phyloP scores from a whole-genome alignment of 2,329 filamentous ascomycete species.

The Colletotrichum camelliae region DNA sequence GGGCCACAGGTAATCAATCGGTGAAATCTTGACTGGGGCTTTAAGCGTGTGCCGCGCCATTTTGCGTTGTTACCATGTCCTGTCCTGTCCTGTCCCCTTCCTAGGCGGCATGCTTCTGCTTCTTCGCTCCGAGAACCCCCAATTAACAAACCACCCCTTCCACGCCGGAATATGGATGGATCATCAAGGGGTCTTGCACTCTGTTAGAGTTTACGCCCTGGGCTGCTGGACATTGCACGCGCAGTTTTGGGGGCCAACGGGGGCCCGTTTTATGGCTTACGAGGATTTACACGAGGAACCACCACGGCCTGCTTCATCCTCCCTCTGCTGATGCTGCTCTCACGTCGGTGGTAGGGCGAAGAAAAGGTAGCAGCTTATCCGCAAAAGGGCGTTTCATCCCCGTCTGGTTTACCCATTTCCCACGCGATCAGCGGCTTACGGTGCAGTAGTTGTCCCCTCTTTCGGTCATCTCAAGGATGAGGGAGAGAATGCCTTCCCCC shows the following conservation, averaged over 20 bases:
- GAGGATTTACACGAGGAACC: background rate
- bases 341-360: background rate
- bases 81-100: background rate
- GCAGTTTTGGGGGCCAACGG: background rate
- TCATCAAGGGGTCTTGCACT: constrained; percentile 12
- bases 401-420: background rate
- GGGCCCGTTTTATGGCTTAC: background rate
- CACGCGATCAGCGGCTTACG: constrained; percentile 6
- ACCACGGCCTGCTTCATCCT: background rate
- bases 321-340: background rate
- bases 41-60: background rate
- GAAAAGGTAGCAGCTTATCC: background rate
- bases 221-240: background rate
- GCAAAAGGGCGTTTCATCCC: constrained; percentile 2
- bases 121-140: background rate
- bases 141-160: background rate
- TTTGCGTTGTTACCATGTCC: background rate
- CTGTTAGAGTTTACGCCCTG: constrained; percentile 10
- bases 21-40: background rate
- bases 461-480: background rate
- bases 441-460: background rate
- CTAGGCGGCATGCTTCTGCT: background rate
- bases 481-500: background rate
- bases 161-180: constrained; percentile 4
- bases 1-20: background rate